These are phyloP conservation scores for Colletotrichum liriopes DNA, from an alignment of 2,329 filamentous ascomycete species.

Conservation along the genomic window DNA sequence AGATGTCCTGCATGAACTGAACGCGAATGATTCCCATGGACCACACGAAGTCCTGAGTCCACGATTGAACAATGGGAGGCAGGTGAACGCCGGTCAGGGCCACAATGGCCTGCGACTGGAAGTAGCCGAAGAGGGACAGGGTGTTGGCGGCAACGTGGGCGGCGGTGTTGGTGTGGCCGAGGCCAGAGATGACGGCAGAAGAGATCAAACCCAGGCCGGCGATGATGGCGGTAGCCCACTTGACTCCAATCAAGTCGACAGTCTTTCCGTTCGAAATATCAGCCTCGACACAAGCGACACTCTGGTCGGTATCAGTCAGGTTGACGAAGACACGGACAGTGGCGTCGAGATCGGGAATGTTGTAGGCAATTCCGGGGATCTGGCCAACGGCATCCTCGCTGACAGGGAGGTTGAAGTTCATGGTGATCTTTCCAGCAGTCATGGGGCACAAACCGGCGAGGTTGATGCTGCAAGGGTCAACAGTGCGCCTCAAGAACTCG, in stretches of 20 bases:
- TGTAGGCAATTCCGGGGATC: slow-evolving; percentile 89
- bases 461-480: slow-evolving; percentile 83
- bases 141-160: slow-evolving; percentile 95
- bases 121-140: slow-evolving; percentile 93
- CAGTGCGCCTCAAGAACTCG: slow-evolving; percentile 74
- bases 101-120: slow-evolving; percentile 93
- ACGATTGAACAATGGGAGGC: slow-evolving; percentile 89
- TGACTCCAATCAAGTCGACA: slow-evolving; percentile 89
- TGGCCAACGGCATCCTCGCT: slow-evolving; percentile 69
- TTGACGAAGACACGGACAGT: slow-evolving; percentile 88
- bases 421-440: slow-evolving; percentile 85
- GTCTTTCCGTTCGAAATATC: slow-evolving; percentile 92
- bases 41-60: slow-evolving; percentile 99
- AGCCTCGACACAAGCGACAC: slow-evolving; percentile 89
- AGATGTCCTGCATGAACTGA: slow-evolving; percentile 88
- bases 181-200: slow-evolving; percentile 89
- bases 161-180: slow-evolving; percentile 94
- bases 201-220: slow-evolving; percentile 86
- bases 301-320: slow-evolving; percentile 71
- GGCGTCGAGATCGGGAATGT: slow-evolving; percentile 91
- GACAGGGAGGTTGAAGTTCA: slow-evolving; percentile 80
- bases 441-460: slow-evolving; percentile 90
- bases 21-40: slow-evolving; percentile 95
- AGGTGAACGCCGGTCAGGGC: slow-evolving; percentile 86
- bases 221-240: slow-evolving; percentile 91